Percentiles rank a stretch among this genome's conserved stretches.
Evolutionary conservation across 164 flowering plant genomes (phyloP).

Genomic region (Annona cherimola): DNA sequence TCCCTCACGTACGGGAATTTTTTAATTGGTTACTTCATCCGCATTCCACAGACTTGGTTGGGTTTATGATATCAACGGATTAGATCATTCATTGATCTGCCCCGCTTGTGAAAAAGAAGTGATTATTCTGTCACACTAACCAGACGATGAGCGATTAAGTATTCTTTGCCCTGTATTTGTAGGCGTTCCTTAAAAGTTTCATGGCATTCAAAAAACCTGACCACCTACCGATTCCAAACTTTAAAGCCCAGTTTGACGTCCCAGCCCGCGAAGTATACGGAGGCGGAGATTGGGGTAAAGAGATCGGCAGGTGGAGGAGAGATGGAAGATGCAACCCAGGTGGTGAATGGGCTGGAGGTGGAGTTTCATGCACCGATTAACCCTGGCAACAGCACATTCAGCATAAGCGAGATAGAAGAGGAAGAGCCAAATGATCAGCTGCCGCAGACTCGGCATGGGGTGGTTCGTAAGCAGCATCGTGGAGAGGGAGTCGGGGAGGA

Average conservation of each 20-base stretch:
- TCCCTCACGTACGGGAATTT: too few relatives aligned
- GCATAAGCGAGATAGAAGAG: slow-evolving; percentile 16
- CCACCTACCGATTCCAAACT: background rate
- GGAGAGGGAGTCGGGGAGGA: slow-evolving; percentile 5
- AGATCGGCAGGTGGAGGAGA: background rate
- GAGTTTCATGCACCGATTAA: background rate
- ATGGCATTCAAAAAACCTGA: background rate
- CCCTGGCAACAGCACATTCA: background rate
- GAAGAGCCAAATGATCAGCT: background rate
- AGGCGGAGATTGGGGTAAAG: background rate
- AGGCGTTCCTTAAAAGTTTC: background rate
- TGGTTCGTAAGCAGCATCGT: background rate
- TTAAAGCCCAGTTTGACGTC: background rate
- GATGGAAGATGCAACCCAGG: background rate
- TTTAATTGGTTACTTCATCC: too few relatives aligned
- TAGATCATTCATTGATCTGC: background rate
- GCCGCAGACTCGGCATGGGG: background rate
- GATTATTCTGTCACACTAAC: background rate
- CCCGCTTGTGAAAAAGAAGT: background rate
- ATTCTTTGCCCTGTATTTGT: too few relatives aligned
- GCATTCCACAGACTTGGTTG: background rate
- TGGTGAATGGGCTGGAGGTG: background rate
- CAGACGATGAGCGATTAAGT: background rate
- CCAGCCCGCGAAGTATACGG: background rate
- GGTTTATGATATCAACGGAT: background rate